These are phyloP conservation scores for Dissophora ornata DNA, from an alignment of 192 early-diverging fungal species.

Conservation along the genomic window DNA sequence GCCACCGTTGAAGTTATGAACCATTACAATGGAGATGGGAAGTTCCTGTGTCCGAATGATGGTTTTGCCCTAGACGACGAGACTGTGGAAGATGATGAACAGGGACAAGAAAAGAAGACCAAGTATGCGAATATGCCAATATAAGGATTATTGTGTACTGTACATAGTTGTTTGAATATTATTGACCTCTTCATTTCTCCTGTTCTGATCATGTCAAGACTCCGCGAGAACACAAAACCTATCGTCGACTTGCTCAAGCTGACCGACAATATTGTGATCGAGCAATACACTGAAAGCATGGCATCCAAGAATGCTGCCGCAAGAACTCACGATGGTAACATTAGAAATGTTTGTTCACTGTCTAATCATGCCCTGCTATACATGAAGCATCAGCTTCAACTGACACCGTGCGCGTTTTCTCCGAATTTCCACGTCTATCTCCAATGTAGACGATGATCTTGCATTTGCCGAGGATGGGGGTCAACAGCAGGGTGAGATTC, in stretches of 20 bases:
- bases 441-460: slow-evolving; percentile 66
- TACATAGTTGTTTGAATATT: too few relatives aligned
- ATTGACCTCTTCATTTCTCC: too few relatives aligned
- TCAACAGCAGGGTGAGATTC: slow-evolving; percentile 69
- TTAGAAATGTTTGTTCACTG: too few relatives aligned
- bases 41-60: slow-evolving; percentile 41
- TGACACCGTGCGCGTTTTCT: too few relatives aligned
- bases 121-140: slow-evolving; percentile 28
- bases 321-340: slow-evolving; percentile 50
- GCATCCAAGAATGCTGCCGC: slow-evolving; percentile 48
- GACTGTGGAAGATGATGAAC: slow-evolving; percentile 34
- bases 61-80: slow-evolving; percentile 24
- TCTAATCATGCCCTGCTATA: too few relatives aligned
- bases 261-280: slow-evolving; percentile 60
- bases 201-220: slow-evolving; percentile 2
- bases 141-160: too few relatives aligned
- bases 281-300: slow-evolving; percentile 57
- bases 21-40: slow-evolving; percentile 2
- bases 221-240: slow-evolving; percentile 76
- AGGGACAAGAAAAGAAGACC: slow-evolving; percentile 42
- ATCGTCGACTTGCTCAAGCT: slow-evolving; percentile 79
- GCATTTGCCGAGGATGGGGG: slow-evolving; percentile 75
- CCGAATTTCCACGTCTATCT: too few relatives aligned
- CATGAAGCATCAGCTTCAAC: too few relatives aligned
- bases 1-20: slow-evolving; percentile 69